A percentile compares a stretch with the other conserved stretches of the same genome.
These are phyloP conservation scores for Fusarium nisikadoi DNA, from an alignment of 2,329 filamentous ascomycete species.

Conservation along the genomic window DNA sequence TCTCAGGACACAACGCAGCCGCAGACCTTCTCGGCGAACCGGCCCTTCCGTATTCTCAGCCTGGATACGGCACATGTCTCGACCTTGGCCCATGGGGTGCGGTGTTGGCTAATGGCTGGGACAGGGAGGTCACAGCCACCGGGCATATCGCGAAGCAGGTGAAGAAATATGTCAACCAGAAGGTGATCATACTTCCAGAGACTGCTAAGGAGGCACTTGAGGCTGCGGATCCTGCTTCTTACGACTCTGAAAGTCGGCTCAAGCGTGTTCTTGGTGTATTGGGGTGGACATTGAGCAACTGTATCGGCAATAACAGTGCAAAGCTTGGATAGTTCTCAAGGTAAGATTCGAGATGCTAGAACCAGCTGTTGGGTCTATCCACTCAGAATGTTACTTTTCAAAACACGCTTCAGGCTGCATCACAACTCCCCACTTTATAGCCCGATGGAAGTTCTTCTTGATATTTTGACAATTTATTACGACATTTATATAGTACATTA, in stretches of 20 bases:
- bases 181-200: constrained; percentile 5
- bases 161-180: constrained; percentile 49
- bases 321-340: not conserved
- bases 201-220: not conserved
- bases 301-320: accelerated
- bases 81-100: constrained; percentile 50
- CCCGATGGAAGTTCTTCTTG: too few species aligned
- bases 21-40: constrained; percentile 47
- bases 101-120: constrained; percentile 47
- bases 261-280: not conserved
- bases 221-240: not conserved
- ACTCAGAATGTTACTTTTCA: not conserved
- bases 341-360: accelerated
- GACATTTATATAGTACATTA: too few species aligned
- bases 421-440: too few species aligned
- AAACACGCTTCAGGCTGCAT: too few species aligned
- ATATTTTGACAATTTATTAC: too few species aligned
- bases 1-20: constrained; percentile 49
- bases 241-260: not conserved
- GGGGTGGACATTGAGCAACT: not conserved
- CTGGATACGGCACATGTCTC: constrained; percentile 48
- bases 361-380: not conserved
- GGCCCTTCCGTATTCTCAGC: constrained; percentile 45
- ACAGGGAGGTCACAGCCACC: constrained; percentile 41
- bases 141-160: constrained; percentile 47